phyloP scores from a whole-genome alignment of 352 stramenopile species.

The Phytophthora vignae region DNA sequence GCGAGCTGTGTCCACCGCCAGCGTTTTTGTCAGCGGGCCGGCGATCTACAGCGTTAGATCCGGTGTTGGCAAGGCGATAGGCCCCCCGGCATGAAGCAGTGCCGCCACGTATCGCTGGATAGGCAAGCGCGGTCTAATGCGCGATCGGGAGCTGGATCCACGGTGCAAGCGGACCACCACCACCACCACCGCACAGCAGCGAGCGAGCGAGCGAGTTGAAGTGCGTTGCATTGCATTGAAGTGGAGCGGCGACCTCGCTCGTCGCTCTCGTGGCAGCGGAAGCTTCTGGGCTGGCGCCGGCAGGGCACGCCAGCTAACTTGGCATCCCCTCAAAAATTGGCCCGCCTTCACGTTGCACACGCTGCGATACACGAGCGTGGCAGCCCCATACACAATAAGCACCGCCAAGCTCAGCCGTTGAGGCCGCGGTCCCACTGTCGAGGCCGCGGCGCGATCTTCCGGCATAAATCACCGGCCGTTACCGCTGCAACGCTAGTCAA shows the following conservation, averaged over 20 bases:
- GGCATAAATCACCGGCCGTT: conserved; percentile 28
- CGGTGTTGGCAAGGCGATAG: conserved; percentile 32
- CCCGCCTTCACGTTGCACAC: conserved; percentile 17
- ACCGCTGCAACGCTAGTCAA: conserved; percentile 16
- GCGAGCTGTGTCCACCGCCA: neutral
- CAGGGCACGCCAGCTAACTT: conserved; percentile 42
- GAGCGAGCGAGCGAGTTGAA: neutral
- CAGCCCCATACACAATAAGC: conserved; percentile 6
- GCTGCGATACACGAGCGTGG: conserved; percentile 33
- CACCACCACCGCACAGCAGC: neutral
- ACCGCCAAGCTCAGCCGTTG: conserved; percentile 3
- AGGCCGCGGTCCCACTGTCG: conserved; percentile 22
- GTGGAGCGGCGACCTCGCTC: no score
- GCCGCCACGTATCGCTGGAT: conserved; percentile 31
- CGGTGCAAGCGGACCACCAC: neutral
- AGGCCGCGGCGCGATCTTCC: conserved; percentile 17
- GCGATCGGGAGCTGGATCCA: conserved; percentile 4
- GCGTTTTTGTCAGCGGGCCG: conserved; percentile 27
- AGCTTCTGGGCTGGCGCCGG: conserved; percentile 35
- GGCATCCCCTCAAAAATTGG: conserved; percentile 40
- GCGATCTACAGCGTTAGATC: conserved; percentile 22
- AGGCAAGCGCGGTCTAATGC: conserved; percentile 9
- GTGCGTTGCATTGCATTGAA: no score
- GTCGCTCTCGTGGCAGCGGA: conserved; percentile 2
- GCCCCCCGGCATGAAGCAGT: conserved; percentile 6